These are phyloP conservation scores for Circinella minor DNA, from an alignment of 371 early-diverging fungal genomes.

Conservation along the genomic window DNA sequence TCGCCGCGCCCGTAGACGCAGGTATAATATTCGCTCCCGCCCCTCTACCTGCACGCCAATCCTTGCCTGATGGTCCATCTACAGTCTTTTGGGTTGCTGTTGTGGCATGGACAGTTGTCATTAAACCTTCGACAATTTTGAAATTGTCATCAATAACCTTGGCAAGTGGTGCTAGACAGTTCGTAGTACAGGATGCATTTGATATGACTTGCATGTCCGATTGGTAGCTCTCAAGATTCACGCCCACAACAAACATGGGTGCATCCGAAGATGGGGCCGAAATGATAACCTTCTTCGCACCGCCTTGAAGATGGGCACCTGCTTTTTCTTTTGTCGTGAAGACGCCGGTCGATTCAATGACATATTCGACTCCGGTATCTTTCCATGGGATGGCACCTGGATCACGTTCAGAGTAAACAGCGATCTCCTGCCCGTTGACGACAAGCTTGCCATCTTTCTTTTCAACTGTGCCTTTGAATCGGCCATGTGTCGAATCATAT, in stretches of 20 bases:
- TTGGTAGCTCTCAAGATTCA: constrained; percentile 95
- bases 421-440: constrained; percentile 65
- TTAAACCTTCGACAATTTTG: constrained; percentile 84
- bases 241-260: constrained; percentile 91
- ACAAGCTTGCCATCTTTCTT: constrained; percentile 83
- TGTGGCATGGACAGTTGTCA: constrained; percentile 99
- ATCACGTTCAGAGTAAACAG: constrained; percentile 41
- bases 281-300: constrained; percentile 99
- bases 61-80: constrained; percentile 97
- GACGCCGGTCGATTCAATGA: constrained; percentile 99
- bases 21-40: constrained; percentile 99
- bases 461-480: constrained; percentile 81
- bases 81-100: constrained; percentile 99
- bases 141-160: constrained; percentile 97
- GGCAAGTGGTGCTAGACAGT: constrained; percentile 99
- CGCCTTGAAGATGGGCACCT: constrained; percentile 88
- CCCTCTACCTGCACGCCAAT: constrained; percentile 98
- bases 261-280: constrained; percentile 96
- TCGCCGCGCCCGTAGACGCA: constrained; percentile 99
- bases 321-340: constrained; percentile 96
- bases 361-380: constrained; percentile 87
- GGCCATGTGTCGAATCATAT: constrained; percentile 99
- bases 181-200: constrained; percentile 99
- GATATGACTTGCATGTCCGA: constrained; percentile 87
- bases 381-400: constrained; percentile 95